These are phyloP conservation scores for Cokeromyces recurvatus DNA, from an alignment of 371 early-diverging fungal species.

Conservation along the genomic window DNA sequence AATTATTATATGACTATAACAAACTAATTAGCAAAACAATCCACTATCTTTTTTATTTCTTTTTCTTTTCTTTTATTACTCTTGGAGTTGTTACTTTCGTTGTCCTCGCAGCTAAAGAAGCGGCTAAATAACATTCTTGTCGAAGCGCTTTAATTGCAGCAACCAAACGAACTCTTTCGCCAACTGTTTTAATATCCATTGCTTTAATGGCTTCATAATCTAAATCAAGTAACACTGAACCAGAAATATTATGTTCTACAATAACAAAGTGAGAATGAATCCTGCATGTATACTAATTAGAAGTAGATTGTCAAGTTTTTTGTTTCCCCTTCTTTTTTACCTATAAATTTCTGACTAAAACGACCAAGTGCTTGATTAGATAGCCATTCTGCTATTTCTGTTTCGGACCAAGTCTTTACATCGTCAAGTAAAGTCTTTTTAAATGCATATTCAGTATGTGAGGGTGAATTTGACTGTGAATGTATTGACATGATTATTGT, in stretches of 20 bases:
- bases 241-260: constrained; percentile 71
- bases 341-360: constrained; percentile 62
- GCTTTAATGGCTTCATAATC: constrained; percentile 78
- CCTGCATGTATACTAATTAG: background rate
- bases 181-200: constrained; percentile 77
- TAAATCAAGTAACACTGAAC: constrained; percentile 77
- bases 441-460: constrained; percentile 30
- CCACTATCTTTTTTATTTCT: no score
- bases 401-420: constrained; percentile 64
- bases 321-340: constrained; percentile 20
- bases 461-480: constrained; percentile 40
- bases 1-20: constrained; percentile 4
- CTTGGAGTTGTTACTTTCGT: no score
- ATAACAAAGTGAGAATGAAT: constrained; percentile 5
- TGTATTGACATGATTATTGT: no score
- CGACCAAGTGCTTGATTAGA: constrained; percentile 65
- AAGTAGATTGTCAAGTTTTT: background rate
- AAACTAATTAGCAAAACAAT: no score
- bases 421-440: constrained; percentile 43
- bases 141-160: constrained; percentile 69
- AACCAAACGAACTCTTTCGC: constrained; percentile 77
- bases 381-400: constrained; percentile 74
- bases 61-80: constrained; percentile 1
- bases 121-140: constrained; percentile 53
- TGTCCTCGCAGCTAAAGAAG: constrained; percentile 27